Conservation (phyloP, 768 basidiomycete genomes). For the Agaricus blazei region DNA sequence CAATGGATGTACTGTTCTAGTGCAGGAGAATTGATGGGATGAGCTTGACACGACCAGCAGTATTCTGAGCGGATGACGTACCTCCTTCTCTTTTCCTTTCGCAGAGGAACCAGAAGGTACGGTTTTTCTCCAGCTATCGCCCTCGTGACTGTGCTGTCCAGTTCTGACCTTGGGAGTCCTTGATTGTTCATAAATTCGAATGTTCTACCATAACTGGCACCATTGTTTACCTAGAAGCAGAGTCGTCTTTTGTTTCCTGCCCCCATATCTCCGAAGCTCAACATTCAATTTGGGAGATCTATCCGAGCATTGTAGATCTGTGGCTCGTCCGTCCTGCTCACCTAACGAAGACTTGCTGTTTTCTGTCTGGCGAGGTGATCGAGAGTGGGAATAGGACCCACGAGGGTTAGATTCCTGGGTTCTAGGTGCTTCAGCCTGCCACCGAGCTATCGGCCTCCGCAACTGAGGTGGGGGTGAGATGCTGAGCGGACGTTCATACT, state of each 20-base stretch:
- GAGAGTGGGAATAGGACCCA: conserved; percentile 17
- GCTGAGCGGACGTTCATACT: conserved; percentile 58
- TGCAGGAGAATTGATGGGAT: neutral
- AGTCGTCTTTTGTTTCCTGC: neutral
- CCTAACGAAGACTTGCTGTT: conserved; percentile 9
- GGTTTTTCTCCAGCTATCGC: neutral
- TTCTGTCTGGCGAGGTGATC: neutral
- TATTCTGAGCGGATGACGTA: neutral
- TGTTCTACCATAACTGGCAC: neutral
- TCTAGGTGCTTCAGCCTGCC: conserved; percentile 20
- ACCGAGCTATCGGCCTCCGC: conserved; percentile 22
- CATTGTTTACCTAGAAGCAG: neutral
- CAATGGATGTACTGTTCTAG: neutral
- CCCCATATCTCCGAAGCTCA: neutral
- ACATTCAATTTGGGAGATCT: neutral
- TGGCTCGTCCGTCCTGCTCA: neutral
- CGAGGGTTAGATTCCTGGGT: conserved; percentile 19
- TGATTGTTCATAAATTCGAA: neutral
- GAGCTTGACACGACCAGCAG: neutral
- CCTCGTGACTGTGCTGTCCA: neutral
- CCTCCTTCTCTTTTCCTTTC: conserved; percentile 2
- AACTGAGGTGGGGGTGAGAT: conserved; percentile 32
- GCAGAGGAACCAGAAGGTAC: neutral
- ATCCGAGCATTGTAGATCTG: neutral
- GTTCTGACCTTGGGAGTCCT: neutral